These are phyloP conservation scores for Saprolegnia parasitica DNA, from an alignment of 352 stramenopile species.

Conservation along the genomic window DNA sequence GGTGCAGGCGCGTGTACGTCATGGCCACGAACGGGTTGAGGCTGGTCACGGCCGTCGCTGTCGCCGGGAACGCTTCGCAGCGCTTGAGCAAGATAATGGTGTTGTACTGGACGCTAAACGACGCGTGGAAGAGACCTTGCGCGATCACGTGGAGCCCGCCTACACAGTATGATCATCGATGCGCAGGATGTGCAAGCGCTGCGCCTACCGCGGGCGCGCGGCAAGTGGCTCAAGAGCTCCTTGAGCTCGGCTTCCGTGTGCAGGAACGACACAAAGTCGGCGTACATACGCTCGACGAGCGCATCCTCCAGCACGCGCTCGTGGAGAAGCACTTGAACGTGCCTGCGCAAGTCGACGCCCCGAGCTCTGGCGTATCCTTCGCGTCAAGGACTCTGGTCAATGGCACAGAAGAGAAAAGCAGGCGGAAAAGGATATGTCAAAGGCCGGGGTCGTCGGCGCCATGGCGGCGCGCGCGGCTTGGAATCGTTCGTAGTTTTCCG, in stretches of 20 bases:
- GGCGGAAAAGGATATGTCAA: constrained; percentile 72
- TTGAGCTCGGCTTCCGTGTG: constrained; percentile 71
- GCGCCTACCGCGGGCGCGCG: constrained; percentile 29
- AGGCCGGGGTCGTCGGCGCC: constrained; percentile 56
- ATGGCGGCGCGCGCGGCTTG: constrained; percentile 47
- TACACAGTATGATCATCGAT: constrained; percentile 38
- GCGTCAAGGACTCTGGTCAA: constrained; percentile 50
- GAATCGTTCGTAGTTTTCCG: constrained; percentile 82
- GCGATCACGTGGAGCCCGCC: constrained; percentile 76
- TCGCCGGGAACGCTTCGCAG: constrained; percentile 76
- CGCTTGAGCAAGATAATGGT: constrained; percentile 81
- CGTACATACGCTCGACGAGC: constrained; percentile 76
- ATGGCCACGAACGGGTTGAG: constrained; percentile 81
- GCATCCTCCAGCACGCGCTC: constrained; percentile 70
- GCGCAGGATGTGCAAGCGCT: background rate
- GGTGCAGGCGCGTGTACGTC: constrained; percentile 80
- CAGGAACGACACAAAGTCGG: constrained; percentile 71
- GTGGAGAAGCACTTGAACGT: constrained; percentile 72
- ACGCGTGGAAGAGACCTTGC: constrained; percentile 81
- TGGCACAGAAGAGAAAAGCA: background rate
- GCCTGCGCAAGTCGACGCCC: constrained; percentile 66
- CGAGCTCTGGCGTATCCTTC: constrained; percentile 49
- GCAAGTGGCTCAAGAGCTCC: constrained; percentile 81
- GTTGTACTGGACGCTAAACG: constrained; percentile 86
- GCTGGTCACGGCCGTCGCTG: constrained; percentile 52